Evolutionary conservation across 176 grass and related monocot species (phyloP).

Genomic region (Otatea glauca): DNA sequence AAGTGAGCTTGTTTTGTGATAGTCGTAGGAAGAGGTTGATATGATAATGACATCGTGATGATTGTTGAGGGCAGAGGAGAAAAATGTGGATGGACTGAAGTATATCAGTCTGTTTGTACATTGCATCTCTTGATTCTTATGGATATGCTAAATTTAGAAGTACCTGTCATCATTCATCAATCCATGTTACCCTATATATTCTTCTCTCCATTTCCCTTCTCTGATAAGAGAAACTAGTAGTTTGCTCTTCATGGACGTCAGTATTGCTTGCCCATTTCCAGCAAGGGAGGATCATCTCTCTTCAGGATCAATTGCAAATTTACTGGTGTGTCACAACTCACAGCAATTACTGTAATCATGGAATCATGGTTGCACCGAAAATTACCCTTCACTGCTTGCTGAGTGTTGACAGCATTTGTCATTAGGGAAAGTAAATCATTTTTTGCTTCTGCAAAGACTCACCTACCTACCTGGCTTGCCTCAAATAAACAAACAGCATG

Average conservation of each 20-base stretch:
- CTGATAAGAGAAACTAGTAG: not conserved
- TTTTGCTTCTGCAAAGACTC: not conserved
- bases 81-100: slow-evolving; percentile 7
- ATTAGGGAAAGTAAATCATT: slow-evolving; percentile 1
- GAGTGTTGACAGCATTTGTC: not conserved
- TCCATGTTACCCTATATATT: slow-evolving; percentile 44
- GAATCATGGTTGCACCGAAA: too few species aligned
- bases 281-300: not conserved
- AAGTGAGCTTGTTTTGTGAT: slow-evolving; percentile 68
- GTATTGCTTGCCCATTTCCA: slow-evolving; percentile 46
- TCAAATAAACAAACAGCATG: slow-evolving; percentile 25
- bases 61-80: slow-evolving; percentile 41
- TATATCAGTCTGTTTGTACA: slow-evolving; percentile 71
- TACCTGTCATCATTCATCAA: slow-evolving; percentile 41
- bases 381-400: not conserved
- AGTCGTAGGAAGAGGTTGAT: slow-evolving; percentile 41
- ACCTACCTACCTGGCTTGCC: slow-evolving; percentile 13
- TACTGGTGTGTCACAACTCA: too few species aligned
- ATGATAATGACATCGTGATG: slow-evolving; percentile 48
- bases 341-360: not conserved
- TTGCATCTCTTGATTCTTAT: slow-evolving; percentile 63
- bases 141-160: slow-evolving; percentile 48
- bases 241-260: not conserved
- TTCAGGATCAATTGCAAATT: not conserved
- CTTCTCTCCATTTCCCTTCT: not conserved